These are phyloP conservation scores for Fusarium siculi DNA, from an alignment of 2,329 filamentous ascomycete species.

Conservation along the genomic window DNA sequence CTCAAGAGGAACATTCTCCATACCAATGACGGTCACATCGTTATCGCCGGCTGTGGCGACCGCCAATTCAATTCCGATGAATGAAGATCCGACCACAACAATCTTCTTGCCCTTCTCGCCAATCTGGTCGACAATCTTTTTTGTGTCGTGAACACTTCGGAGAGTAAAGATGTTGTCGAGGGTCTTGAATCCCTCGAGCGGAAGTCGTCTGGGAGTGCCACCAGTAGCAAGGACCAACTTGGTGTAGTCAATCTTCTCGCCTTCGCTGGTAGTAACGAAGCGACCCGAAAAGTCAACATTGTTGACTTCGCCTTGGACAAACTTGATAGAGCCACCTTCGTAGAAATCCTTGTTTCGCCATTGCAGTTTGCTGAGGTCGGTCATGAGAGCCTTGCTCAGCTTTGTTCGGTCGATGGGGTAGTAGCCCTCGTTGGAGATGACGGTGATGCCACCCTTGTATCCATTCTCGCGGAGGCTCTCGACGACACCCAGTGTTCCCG, in stretches of 20 bases:
- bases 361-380: slow-evolving; percentile 81
- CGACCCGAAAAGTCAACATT: slow-evolving; percentile 80
- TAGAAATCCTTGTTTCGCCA: slow-evolving; percentile 84
- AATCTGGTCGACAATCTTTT: slow-evolving; percentile 81
- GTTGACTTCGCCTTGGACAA: slow-evolving; percentile 72
- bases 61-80: slow-evolving; percentile 98
- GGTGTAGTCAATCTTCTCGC: slow-evolving; percentile 78
- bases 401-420: slow-evolving; percentile 93
- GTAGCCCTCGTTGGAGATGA: slow-evolving; percentile 86
- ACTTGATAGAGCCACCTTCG: slow-evolving; percentile 67
- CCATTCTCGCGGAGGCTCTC: slow-evolving; percentile 86
- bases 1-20: slow-evolving; percentile 87
- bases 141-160: slow-evolving; percentile 78
- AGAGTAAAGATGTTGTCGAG: slow-evolving; percentile 89
- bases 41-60: slow-evolving; percentile 85
- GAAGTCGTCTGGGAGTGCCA: slow-evolving; percentile 78
- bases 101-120: slow-evolving; percentile 90
- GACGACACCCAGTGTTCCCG: slow-evolving; percentile 81
- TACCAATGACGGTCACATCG: slow-evolving; percentile 85
- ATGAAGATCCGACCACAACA: slow-evolving; percentile 90
- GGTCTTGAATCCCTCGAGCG: slow-evolving; percentile 86
- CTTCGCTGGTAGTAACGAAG: slow-evolving; percentile 78
- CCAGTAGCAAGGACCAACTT: slow-evolving; percentile 94
- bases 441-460: slow-evolving; percentile 81
- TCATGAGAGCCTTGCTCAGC: slow-evolving; percentile 90